Evolutionary conservation across 306 rosid species (phyloP).

Genomic region (Pterocarpus macrocarpus): DNA sequence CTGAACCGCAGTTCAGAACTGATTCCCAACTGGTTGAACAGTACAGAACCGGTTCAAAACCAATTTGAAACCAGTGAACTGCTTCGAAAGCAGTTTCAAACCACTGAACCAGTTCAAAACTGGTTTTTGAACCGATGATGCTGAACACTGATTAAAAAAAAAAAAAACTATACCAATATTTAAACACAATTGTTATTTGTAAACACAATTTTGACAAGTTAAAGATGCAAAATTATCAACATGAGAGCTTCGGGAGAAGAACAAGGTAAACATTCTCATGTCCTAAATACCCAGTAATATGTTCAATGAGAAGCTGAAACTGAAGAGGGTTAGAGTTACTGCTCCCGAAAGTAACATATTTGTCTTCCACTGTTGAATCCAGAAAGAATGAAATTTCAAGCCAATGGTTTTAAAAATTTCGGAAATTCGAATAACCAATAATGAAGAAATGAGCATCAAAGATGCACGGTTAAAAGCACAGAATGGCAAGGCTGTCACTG

Average conservation of each 20-base stretch:
- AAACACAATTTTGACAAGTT: constrained; percentile 41
- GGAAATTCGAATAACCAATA: constrained; percentile 4
- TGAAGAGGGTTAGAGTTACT: constrained; percentile 84
- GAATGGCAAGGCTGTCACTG: constrained; percentile 20
- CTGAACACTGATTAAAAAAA: no score
- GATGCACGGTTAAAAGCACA: constrained; percentile 17
- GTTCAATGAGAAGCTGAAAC: constrained; percentile 94
- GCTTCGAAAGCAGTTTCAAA: no score
- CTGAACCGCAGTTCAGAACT: no score
- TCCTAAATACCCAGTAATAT: constrained; percentile 96
- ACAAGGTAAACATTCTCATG: constrained; percentile 75
- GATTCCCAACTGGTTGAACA: no score
- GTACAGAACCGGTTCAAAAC: no score
- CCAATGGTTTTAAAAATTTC: no score
- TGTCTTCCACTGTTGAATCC: constrained; percentile 81
- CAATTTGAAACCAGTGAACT: no score
- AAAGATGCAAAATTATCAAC: constrained; percentile 43
- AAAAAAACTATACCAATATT: no score
- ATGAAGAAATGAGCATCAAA: constrained; percentile 30
- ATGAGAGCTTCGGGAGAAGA: constrained; percentile 40
- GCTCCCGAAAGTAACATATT: constrained; percentile 82
- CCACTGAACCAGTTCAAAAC: no score
- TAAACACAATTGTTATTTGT: no score
- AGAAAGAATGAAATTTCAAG: constrained; percentile 9
- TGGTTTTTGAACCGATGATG: no score